phyloP scores from a whole-genome alignment of 495 filamentous ascomycete species.

The Talaromyces wortmannii region DNA sequence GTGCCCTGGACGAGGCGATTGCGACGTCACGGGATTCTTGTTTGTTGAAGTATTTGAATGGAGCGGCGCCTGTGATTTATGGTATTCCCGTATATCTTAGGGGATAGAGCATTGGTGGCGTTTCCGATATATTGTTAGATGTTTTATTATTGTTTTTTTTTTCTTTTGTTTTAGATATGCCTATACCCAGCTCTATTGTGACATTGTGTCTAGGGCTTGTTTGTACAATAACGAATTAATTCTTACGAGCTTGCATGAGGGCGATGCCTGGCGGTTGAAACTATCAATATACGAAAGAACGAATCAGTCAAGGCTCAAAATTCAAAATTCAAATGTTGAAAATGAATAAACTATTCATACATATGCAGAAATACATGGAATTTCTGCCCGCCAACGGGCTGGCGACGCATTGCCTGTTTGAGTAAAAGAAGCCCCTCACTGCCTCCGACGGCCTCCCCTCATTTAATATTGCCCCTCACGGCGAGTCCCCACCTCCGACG shows the following conservation, averaged over 20 bases:
- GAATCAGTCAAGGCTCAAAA: no score
- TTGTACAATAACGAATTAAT: no score
- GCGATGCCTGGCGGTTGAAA: no score
- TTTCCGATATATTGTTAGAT: neutral
- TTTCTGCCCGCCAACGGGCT: no score
- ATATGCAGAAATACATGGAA: neutral
- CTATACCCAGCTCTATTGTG: neutral
- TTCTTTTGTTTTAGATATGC: neutral
- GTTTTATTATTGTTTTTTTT: neutral
- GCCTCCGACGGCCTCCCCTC: neutral
- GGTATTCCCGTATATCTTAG: constrained; percentile 83
- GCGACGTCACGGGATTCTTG: constrained; percentile 65
- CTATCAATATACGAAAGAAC: no score
- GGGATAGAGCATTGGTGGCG: constrained; percentile 1
- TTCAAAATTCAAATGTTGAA: no score
- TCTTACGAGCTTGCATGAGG: no score
- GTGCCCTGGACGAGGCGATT: constrained; percentile 70
- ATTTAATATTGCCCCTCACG: constrained; percentile 4
- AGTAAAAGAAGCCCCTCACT: neutral
- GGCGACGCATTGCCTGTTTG: neutral
- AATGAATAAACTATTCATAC: neutral
- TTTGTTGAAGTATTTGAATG: constrained; percentile 83
- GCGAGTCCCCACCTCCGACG: neutral
- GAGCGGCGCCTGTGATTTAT: constrained; percentile 88
- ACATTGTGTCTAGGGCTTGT: no score